Base-by-base conservation (phyloP, 2,329 filamentous ascomycete genomes). In the Neoscytalidium dimidiatum region DNA sequence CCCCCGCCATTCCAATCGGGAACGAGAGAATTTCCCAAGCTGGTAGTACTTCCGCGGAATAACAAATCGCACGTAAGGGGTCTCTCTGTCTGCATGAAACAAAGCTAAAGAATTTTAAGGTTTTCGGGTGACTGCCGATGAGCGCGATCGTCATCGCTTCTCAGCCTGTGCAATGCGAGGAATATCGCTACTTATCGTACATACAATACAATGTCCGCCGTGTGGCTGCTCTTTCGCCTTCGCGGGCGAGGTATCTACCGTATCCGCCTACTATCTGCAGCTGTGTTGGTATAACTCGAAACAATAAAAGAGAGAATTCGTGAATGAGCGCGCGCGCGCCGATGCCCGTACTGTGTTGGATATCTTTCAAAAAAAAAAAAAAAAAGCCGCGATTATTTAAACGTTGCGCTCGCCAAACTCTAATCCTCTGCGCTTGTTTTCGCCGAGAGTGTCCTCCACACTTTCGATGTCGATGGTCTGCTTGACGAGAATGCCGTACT, bases 321-420 rank as follows among this genome's bases (percentile, higher is more conserved):
- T 51, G 14, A 51, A 51, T 4, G 48, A 51, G 48, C 21, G 44
- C 44, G 21, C 13, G 28, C 17, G 17, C 26, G 23, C 48, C 14
- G 48, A 5, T 6, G 26, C 2, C 7, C 28, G 48, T n/a, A n/a
- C n/a, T n/a, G n/a, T n/a, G n/a, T n/a, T n/a, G 48, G 48, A n/a
- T 29, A 51, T 31, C 48, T n/a, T n/a, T n/a, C n/a, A n/a, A n/a
- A n/a, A n/a, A n/a, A n/a, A n/a, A 13, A 29, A 51, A 9, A 7
- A 17, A 51, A 19, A n/a, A 6, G 26, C 26, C 28, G 48, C 26
- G 23, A 29, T n/a, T 8, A n/a, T 51, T 31, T 51, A 51, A 17
- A 51, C 48, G 23, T 51, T 51, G 26, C 48, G 48, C 48, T 51
- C 48, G 23, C 48, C 48, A 51, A 51, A 51, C 23, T 51, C 48